A percentile compares a stretch with the other conserved stretches of the same genome.
Conservation (phyloP, 2,329 filamentous ascomycete species). For the Gliomastix tumulicola region DNA sequence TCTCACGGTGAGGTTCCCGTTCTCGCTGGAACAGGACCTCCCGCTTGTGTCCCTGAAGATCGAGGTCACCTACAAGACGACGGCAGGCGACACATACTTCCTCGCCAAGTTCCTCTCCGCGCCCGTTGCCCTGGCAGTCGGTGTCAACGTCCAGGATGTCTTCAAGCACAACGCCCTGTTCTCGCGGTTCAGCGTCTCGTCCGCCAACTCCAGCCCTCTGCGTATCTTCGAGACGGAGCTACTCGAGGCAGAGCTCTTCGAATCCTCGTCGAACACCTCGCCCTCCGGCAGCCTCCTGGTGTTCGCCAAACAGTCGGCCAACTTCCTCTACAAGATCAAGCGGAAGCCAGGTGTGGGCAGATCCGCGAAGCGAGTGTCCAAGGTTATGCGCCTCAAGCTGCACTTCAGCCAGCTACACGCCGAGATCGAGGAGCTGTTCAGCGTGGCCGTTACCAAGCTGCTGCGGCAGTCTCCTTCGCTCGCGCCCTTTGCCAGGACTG, state of each 20-base stretch:
- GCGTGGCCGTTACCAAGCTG: conserved; percentile 29
- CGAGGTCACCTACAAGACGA: conserved; percentile 69
- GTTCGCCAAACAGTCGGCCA: conserved; percentile 76
- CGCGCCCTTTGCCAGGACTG: conserved; percentile 36
- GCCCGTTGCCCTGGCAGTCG: conserved; percentile 71
- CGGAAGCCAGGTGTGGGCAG: conserved; percentile 36
- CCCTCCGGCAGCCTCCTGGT: conserved; percentile 52
- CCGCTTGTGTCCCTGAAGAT: conserved; percentile 64
- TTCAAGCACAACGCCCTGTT: conserved; percentile 81
- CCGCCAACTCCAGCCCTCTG: conserved; percentile 68
- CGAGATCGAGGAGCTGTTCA: conserved; percentile 52
- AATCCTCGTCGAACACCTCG: conserved; percentile 51
- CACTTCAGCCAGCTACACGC: conserved; percentile 72
- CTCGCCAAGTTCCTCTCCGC: conserved; percentile 49
- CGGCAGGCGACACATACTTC: conserved; percentile 40
- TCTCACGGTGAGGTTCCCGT: conserved; percentile 65
- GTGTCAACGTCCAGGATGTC: conserved; percentile 93
- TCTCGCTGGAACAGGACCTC: conserved; percentile 73
- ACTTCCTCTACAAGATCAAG: conserved; percentile 71
- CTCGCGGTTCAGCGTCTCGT: conserved; percentile 86
- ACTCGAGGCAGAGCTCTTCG: conserved; percentile 61
- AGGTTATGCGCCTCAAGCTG: conserved; percentile 60
- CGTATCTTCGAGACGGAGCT: conserved; percentile 67
- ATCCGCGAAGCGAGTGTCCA: conserved; percentile 24
- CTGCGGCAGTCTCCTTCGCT: conserved; percentile 30